phyloP scores from a whole-genome alignment of 2,329 filamentous ascomycete genomes.

The Neopestalotiopsis clavispora region DNA sequence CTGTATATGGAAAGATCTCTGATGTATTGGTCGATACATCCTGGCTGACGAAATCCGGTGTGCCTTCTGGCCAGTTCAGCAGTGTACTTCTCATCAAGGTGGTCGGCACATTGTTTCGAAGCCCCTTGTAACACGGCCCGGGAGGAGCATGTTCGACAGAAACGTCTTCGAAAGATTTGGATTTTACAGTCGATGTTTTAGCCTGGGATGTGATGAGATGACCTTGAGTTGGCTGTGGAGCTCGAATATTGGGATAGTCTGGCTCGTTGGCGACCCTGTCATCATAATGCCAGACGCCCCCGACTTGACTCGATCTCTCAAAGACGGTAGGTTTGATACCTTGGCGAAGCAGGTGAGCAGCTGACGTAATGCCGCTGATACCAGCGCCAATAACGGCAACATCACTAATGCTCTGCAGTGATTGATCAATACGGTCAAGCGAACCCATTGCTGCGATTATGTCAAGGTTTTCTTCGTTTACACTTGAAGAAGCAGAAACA shows the following conservation, averaged over 20 bases:
- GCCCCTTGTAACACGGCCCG: conserved; percentile 59
- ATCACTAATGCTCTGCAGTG: conserved; percentile 33
- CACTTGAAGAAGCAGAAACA: background rate
- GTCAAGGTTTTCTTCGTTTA: background rate
- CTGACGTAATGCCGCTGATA: conserved; percentile 64
- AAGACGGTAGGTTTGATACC: conserved; percentile 63
- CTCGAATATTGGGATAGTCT: conserved; percentile 31
- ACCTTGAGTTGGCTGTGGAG: conserved; percentile 26
- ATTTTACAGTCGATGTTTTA: conserved; percentile 1
- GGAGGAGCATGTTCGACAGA: conserved; percentile 48
- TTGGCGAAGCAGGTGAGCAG: conserved; percentile 68
- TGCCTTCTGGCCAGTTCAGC: conserved; percentile 61
- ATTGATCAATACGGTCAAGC: conserved; percentile 11
- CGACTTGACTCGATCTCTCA: conserved; percentile 63
- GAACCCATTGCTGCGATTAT: conserved; percentile 24
- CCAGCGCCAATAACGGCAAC: conserved; percentile 69
- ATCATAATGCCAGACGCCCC: conserved; percentile 70
- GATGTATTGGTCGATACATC: conserved; percentile 62
- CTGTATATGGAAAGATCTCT: conserved; percentile 58
- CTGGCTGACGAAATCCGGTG: conserved; percentile 64
- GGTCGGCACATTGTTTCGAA: conserved; percentile 80
- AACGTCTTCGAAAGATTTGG: conserved; percentile 30
- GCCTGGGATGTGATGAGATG: background rate
- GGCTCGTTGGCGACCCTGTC: conserved; percentile 51
- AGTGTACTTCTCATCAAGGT: conserved; percentile 49